Evolutionary conservation across 176 grass and related monocot genomes (phyloP).

Genomic region (Ensete ventricosum): DNA sequence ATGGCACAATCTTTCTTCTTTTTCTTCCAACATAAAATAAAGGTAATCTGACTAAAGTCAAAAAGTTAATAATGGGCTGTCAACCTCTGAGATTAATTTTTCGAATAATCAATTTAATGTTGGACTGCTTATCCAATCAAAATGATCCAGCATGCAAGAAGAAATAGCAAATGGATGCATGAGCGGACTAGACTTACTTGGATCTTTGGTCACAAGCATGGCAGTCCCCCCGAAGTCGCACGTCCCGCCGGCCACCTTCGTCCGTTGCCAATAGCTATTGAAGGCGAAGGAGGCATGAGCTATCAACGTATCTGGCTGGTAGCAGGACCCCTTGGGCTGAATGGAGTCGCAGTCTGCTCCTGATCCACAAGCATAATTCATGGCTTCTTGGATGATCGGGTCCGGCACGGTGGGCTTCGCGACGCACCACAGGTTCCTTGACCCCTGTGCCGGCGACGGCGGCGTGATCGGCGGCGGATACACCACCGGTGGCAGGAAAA

Average conservation of each 20-base stretch:
- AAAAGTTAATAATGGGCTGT: no score
- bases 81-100: background rate
- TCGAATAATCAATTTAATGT: background rate
- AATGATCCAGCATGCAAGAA: no score
- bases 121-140: background rate
- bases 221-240: slow-evolving; percentile 85
- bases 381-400: slow-evolving; percentile 61
- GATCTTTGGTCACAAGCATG: slow-evolving; percentile 84
- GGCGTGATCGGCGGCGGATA: slow-evolving; percentile 38
- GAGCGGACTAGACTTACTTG: slow-evolving; percentile 46
- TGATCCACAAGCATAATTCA: slow-evolving; percentile 77
- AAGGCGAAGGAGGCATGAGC: slow-evolving; percentile 83
- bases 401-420: slow-evolving; percentile 72
- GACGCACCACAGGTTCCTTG: slow-evolving; percentile 49
- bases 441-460: slow-evolving; percentile 7
- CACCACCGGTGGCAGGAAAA: slow-evolving; percentile 65
- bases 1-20: no score
- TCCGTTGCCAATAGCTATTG: slow-evolving; percentile 82
- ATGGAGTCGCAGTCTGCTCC: slow-evolving; percentile 71
- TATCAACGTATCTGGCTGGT: slow-evolving; percentile 52
- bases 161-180: no score
- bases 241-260: slow-evolving; percentile 63
- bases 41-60: no score
- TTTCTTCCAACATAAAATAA: no score
- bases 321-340: slow-evolving; percentile 42